Percentiles rank a stretch among this genome's conserved stretches.
Evolutionary conservation across 805 yeast species (phyloP).

Genomic region (Candida hispaniensis): DNA sequence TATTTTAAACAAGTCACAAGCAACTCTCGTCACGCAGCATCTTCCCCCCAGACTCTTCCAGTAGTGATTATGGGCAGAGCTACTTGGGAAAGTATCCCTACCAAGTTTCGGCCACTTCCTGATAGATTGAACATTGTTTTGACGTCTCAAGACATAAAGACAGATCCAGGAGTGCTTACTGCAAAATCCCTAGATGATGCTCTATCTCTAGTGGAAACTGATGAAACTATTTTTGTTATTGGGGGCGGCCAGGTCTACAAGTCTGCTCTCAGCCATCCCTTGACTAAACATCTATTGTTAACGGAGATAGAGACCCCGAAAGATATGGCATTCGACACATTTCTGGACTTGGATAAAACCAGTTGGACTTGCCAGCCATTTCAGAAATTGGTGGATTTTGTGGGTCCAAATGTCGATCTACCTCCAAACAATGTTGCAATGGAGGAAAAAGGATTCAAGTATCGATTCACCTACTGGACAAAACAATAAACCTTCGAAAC

Average conservation of each 20-base stretch:
- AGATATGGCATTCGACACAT: constrained; percentile 57
- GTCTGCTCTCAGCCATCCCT: constrained; percentile 35
- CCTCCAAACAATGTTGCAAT: constrained; percentile 24
- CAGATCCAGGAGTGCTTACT: constrained; percentile 24
- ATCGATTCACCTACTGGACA: constrained; percentile 53
- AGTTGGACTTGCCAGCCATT: constrained; percentile 29
- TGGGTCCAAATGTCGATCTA: constrained; percentile 29
- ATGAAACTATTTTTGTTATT: constrained; percentile 61
- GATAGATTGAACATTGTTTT: constrained; percentile 66
- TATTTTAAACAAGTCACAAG: constrained; percentile 74
- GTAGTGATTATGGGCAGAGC: constrained; percentile 87
- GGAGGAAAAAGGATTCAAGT: constrained; percentile 42
- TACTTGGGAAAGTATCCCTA: constrained; percentile 92
- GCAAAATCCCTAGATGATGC: constrained; percentile 40
- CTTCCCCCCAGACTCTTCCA: constrained; percentile 26
- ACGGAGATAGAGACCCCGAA: constrained; percentile 47
- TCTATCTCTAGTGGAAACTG: constrained; percentile 23
- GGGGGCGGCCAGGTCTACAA: constrained; percentile 90
- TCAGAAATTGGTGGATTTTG: constrained; percentile 32
- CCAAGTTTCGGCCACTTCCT: constrained; percentile 70
- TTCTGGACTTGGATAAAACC: constrained; percentile 30
- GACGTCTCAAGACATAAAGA: constrained; percentile 36
- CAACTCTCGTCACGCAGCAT: constrained; percentile 25
- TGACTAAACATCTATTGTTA: constrained; percentile 47
- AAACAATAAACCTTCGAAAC: constrained; percentile 7